Evolutionary conservation across 164 flowering plant genomes (phyloP).

Genomic region (Akebia trifoliata): DNA sequence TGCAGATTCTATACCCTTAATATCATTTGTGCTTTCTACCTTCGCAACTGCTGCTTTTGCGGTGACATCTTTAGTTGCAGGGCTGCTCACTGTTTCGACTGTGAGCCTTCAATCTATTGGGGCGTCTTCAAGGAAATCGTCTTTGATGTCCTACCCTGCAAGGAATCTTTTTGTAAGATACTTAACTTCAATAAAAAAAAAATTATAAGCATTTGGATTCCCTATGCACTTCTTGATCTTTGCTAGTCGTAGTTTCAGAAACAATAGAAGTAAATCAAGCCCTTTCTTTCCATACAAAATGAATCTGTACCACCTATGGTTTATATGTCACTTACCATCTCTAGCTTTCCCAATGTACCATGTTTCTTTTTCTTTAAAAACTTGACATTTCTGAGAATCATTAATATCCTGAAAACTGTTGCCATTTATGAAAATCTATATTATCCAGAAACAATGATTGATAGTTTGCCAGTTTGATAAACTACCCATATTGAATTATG

Average conservation of each 20-base stretch:
- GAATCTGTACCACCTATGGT: no score
- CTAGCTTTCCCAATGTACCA: no score
- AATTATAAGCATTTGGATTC: background rate
- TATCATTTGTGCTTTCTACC: conserved; percentile 43
- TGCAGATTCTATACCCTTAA: conserved; percentile 70
- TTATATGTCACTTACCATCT: no score
- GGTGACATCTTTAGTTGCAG: conserved; percentile 54
- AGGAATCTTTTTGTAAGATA: conserved; percentile 73
- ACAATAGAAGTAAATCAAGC: no score
- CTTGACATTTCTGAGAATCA: no score
- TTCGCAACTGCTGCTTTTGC: conserved; percentile 49
- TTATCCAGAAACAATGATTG: no score
- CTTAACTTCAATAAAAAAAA: conserved; percentile 8
- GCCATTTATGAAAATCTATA: no score
- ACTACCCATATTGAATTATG: no score
- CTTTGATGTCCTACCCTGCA: conserved; percentile 54
- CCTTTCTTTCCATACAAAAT: no score
- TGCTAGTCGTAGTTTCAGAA: background rate
- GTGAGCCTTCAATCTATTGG: conserved; percentile 64
- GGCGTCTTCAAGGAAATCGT: conserved; percentile 39
- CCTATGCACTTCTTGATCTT: background rate
- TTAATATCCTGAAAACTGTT: no score
- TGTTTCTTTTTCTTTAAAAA: no score
- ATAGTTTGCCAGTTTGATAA: no score
- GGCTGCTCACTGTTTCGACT: conserved; percentile 64